Base-by-base conservation (phyloP, 2,329 filamentous ascomycete species). In the Alternaria incomplexa region DNA sequence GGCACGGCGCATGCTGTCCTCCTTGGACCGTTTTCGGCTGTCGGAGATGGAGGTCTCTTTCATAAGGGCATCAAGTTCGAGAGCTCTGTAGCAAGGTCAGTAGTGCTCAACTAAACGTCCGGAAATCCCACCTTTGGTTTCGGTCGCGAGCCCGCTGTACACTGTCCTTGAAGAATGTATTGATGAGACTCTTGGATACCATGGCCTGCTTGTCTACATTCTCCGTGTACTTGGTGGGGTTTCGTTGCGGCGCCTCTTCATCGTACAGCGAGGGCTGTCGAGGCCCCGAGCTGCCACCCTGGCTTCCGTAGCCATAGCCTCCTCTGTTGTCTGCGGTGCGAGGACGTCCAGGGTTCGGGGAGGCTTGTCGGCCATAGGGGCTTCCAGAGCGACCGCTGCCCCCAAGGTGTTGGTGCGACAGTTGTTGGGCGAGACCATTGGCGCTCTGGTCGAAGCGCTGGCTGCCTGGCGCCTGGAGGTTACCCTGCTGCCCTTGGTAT, bases 91-190 rank as follows among this genome's bases (percentile, higher is more conserved):
- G 20, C 59, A 69, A 47, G 69, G 76, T 77, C 67, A 76, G 70
- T 45, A 25, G 6, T 28, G 46, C 13, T 22, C 30, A 56, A 25
- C 28, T 6, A 22, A 25, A 8, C 10, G n/a, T 7, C 8, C 4
- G 12, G 53, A 15, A n/a, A 5, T 78, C 86, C 73, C 83, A 97
- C 94, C 94, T 91, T 81, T 96, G 90, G 80, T 99, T 99, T 62
- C 96, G 90, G 83, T 98, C 96, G 71, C 95, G 89, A 55, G 96
- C 96, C 73, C 96, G 89, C 85, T 97, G 95, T 59, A 99, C 96
- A 79, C 95, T 98, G 82, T 99, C 95, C 82, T 97, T 96, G 88
- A 98, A 99, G 85, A 98, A 98, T 73, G 88, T 86, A 75, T 88
- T 88, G 67, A 90, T 88, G 69, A 90, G 80, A 71, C 89, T 86